Evolutionary conservation across 371 early-diverging fungal genomes (phyloP).

Genomic region (Nematocida minor): DNA sequence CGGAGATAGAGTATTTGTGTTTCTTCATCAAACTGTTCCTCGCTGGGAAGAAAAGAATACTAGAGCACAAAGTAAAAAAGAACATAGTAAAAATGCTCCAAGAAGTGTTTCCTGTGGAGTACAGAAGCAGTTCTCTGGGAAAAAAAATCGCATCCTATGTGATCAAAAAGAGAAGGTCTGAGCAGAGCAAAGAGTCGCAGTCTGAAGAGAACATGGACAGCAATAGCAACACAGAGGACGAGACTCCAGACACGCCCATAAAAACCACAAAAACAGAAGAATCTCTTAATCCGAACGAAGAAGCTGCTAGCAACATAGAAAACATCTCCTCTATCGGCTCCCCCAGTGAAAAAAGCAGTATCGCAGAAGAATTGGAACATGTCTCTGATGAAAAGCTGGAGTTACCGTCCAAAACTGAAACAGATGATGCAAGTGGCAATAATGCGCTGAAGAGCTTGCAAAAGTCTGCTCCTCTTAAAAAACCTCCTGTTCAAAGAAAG

Average conservation of each 20-base stretch:
- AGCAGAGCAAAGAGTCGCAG: background rate
- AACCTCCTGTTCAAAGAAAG: too few species aligned
- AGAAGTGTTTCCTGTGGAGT: conserved; percentile 6
- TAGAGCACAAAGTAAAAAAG: conserved; percentile 43
- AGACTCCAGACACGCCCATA: background rate
- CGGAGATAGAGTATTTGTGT: conserved; percentile 35
- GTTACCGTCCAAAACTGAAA: too few species aligned
- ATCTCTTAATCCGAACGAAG: too few species aligned
- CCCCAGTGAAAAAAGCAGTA: too few species aligned
- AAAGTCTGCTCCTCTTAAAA: too few species aligned
- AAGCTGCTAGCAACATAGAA: too few species aligned
- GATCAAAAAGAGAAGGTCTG: conserved; percentile 16
- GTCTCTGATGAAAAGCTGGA: too few species aligned
- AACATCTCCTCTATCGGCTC: too few species aligned
- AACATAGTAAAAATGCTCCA: background rate
- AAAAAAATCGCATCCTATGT: conserved; percentile 41
- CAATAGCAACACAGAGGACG: background rate
- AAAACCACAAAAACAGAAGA: background rate
- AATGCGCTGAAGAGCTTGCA: too few species aligned
- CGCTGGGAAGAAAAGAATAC: conserved; percentile 36
- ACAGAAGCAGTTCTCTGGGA: conserved; percentile 9
- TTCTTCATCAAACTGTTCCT: conserved; percentile 19
- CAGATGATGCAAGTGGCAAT: too few species aligned
- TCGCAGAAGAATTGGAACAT: too few species aligned
- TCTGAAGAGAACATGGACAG: background rate